Conservation (phyloP, 2,329 filamentous ascomycete genomes). For the Phaeophleospora eucalypticola region DNA sequence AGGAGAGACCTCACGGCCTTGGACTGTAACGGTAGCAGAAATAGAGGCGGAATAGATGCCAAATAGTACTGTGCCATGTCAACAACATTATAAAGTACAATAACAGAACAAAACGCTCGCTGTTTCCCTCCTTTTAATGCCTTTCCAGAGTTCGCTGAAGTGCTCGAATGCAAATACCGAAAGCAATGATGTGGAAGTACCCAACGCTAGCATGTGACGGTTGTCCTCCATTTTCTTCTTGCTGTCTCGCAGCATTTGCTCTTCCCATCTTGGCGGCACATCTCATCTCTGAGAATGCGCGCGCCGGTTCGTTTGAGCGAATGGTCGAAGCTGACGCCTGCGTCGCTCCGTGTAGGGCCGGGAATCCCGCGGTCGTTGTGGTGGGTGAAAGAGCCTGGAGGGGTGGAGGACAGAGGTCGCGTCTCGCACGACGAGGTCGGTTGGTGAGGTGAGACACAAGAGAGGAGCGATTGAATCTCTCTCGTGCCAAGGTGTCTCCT, state of each 20-base stretch:
- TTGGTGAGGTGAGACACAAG: too few species aligned
- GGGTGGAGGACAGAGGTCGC: too few species aligned
- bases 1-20: background rate
- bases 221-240: constrained; percentile 3
- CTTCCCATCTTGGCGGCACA: background rate
- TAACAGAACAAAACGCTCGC: too few species aligned
- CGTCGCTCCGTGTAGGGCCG: constrained; percentile 4
- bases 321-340: constrained; percentile 5
- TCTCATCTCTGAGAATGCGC: background rate
- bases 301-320: background rate
- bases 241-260: constrained; percentile 4
- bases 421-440: too few species aligned
- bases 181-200: too few species aligned
- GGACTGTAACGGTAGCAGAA: background rate
- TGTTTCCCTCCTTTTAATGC: too few species aligned
- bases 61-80: background rate
- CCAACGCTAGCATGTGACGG: background rate
- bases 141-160: too few species aligned
- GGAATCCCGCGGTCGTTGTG: background rate
- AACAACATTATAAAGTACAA: too few species aligned
- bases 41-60: background rate
- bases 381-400: too few species aligned
- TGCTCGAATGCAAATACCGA: too few species aligned
- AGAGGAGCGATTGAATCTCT: too few species aligned
- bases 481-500: too few species aligned